Conservation (phyloP, 805 yeast species). For the Scheffersomyces coipomensis region DNA sequence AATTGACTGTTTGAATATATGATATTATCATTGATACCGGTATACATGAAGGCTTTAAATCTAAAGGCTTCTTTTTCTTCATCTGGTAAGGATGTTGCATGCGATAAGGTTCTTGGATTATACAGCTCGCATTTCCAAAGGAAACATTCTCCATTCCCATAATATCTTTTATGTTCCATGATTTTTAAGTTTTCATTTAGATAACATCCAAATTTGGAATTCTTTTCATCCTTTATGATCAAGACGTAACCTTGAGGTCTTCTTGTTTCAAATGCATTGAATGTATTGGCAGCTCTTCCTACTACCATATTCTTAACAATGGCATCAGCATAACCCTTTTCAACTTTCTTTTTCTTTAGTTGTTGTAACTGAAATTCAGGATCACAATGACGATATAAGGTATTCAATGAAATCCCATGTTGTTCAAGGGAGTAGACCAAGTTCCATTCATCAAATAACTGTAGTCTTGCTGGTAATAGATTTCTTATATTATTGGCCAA, state of each 20-base stretch:
- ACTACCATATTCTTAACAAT: slow-evolving; percentile 32
- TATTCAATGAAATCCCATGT: slow-evolving; percentile 83
- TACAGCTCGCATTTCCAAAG: slow-evolving; percentile 71
- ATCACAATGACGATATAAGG: slow-evolving; percentile 60
- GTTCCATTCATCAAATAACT: slow-evolving; percentile 74
- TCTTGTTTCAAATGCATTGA: slow-evolving; percentile 12
- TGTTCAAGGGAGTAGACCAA: slow-evolving; percentile 84
- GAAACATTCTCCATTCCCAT: slow-evolving; percentile 95
- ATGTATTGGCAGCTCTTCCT: slow-evolving; percentile 12
- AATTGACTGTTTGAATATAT: slow-evolving; percentile 77
- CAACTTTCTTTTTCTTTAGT: slow-evolving; percentile 12
- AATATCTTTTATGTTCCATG: slow-evolving; percentile 69
- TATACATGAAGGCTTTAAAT: slow-evolving; percentile 80
- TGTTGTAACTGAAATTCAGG: slow-evolving; percentile 39
- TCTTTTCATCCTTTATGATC: slow-evolving; percentile 63
- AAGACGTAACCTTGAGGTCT: slow-evolving; percentile 69
- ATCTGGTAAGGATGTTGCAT: slow-evolving; percentile 1
- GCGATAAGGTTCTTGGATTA: slow-evolving; percentile 16
- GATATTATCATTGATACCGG: slow-evolving; percentile 84
- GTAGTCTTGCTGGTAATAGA: slow-evolving; percentile 76
- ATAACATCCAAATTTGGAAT: slow-evolving; percentile 75
- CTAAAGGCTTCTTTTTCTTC: slow-evolving; percentile 18
- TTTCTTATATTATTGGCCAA: slow-evolving; percentile 74
- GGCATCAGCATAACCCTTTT: slow-evolving; percentile 36
- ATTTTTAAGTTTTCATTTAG: slow-evolving; percentile 71